Conservation (phyloP, 805 yeast genomes). For the Yamadazyma philogaea region DNA sequence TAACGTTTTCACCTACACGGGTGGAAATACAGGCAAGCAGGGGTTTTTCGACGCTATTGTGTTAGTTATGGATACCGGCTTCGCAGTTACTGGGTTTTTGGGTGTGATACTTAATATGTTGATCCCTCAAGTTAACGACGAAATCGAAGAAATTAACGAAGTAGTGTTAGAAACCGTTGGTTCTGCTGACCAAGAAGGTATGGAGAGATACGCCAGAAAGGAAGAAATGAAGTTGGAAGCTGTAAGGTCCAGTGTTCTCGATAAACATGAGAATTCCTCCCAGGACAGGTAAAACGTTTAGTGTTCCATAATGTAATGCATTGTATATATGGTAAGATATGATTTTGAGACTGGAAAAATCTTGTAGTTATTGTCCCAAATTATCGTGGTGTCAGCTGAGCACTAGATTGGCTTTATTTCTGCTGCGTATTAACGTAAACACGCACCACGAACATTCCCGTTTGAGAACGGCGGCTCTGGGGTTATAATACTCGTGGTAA, state of each 20-base stretch:
- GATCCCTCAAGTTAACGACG: constrained; percentile 59
- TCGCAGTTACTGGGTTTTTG: constrained; percentile 65
- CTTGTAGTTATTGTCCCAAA: no score
- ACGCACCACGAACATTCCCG: no score
- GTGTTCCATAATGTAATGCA: background rate
- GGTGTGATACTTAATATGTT: constrained; percentile 59
- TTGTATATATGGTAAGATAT: background rate
- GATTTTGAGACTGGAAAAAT: no score
- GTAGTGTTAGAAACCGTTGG: constrained; percentile 42
- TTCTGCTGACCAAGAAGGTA: constrained; percentile 36
- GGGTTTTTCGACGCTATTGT: constrained; percentile 70
- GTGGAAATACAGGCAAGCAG: constrained; percentile 50
- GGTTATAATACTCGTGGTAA: background rate
- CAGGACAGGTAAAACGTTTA: constrained; percentile 1
- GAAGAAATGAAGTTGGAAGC: constrained; percentile 30
- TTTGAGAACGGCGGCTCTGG: no score
- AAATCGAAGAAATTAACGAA: constrained; percentile 45
- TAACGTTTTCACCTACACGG: constrained; percentile 61
- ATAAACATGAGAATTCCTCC: constrained; percentile 4
- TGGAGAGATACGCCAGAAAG: constrained; percentile 30
- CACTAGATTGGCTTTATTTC: no score
- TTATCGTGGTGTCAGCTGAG: no score
- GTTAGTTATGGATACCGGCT: constrained; percentile 70
- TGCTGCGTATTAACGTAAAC: no score
- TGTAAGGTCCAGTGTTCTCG: constrained; percentile 15